These are phyloP conservation scores for Colletotrichum chrysophilum DNA, from an alignment of 2,329 filamentous ascomycete genomes.

Conservation along the genomic window DNA sequence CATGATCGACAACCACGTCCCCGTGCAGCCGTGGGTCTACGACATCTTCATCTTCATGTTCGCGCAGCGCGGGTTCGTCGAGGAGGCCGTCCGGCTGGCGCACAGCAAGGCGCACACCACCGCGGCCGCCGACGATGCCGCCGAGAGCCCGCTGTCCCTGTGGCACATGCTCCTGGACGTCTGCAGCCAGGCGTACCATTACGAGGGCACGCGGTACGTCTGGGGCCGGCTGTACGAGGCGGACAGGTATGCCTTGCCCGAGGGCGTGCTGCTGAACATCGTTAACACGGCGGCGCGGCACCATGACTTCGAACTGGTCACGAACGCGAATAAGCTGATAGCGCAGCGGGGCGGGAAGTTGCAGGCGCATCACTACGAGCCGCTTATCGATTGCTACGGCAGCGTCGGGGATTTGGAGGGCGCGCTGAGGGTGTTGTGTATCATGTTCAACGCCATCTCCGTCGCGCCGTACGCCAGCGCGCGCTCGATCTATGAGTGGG, in stretches of 20 bases:
- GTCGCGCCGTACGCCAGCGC: constrained; percentile 65
- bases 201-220: constrained; percentile 68
- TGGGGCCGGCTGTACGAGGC: constrained; percentile 63
- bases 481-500: constrained; percentile 62
- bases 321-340: constrained; percentile 72
- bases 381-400: constrained; percentile 75
- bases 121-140: constrained; percentile 26
- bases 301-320: constrained; percentile 72
- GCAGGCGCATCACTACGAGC: constrained; percentile 76
- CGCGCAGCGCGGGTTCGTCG: constrained; percentile 73
- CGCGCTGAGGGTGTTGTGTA: constrained; percentile 72
- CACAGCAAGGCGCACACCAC: constrained; percentile 52
- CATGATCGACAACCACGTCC: constrained; percentile 62
- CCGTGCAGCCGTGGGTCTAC: constrained; percentile 74
- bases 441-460: constrained; percentile 72
- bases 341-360: constrained; percentile 63
- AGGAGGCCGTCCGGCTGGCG: constrained; percentile 76
- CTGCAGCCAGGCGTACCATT: constrained; percentile 69
- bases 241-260: constrained; percentile 65
- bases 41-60: constrained; percentile 79
- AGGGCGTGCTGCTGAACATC: constrained; percentile 70
- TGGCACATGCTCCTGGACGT: constrained; percentile 78
- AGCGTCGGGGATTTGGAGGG: constrained; percentile 63
- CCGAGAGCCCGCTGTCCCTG: constrained; percentile 48
- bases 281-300: constrained; percentile 74